Percentiles rank a stretch among this genome's conserved stretches.
phyloP scores from a whole-genome alignment of 306 rosid genomes.

The Cucurbita maxima region DNA sequence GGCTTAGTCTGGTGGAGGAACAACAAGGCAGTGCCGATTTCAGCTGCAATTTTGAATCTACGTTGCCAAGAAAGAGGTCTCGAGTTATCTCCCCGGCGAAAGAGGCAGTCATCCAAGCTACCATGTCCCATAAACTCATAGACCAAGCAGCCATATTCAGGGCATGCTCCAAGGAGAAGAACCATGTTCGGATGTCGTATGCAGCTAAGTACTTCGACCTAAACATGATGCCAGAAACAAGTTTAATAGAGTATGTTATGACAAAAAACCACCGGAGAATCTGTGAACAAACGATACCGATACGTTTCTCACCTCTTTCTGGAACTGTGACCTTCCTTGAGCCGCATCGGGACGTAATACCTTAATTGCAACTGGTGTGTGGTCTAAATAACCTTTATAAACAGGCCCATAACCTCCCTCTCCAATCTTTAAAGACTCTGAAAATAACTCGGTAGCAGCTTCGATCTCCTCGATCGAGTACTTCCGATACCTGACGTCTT shows the following conservation, averaged over 20 bases:
- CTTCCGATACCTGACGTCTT: constrained; percentile 55
- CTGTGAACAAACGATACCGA: background rate
- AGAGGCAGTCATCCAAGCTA: constrained; percentile 74
- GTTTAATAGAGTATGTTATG: background rate
- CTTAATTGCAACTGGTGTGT: constrained; percentile 75
- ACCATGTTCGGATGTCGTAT: constrained; percentile 97
- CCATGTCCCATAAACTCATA: constrained; percentile 86
- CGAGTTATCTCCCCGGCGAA: constrained; percentile 25
- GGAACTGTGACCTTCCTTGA: constrained; percentile 86
- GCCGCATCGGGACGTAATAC: constrained; percentile 94
- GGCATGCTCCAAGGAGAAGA: constrained; percentile 92
- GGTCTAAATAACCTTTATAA: constrained; percentile 54
- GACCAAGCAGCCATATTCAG: constrained; percentile 83
- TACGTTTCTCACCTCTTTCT: constrained; percentile 52
- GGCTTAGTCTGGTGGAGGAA: constrained; percentile 94
- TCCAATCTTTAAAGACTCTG: constrained; percentile 58
- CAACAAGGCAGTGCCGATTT: constrained; percentile 63
- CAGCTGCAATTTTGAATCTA: constrained; percentile 73
- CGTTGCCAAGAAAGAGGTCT: constrained; percentile 67
- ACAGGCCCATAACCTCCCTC: constrained; percentile 98
- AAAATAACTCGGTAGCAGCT: constrained; percentile 54
- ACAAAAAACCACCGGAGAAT: background rate
- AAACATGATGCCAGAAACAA: background rate
- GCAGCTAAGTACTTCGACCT: constrained; percentile 86
- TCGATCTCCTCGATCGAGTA: constrained; percentile 79